Percentiles rank a stretch among this genome's conserved stretches.
Evolutionary conservation across 139 green algal species (phyloP).

Genomic region (Chlorella sp.): DNA sequence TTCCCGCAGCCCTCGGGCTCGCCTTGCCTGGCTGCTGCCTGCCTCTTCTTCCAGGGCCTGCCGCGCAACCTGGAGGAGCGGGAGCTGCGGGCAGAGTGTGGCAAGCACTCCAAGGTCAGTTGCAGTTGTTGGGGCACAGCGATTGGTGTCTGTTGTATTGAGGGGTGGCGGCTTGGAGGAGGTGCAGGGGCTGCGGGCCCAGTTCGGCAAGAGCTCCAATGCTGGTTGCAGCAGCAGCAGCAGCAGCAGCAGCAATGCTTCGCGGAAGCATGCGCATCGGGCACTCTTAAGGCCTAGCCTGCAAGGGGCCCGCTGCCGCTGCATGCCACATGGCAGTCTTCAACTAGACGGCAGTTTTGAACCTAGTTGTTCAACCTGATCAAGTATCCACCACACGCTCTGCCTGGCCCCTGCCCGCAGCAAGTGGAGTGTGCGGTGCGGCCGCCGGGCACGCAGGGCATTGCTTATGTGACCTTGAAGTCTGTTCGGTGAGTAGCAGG

Average conservation of each 20-base stretch:
- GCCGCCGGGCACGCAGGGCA: slow-evolving; percentile 8
- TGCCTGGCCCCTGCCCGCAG: background rate
- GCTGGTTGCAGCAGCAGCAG: no score
- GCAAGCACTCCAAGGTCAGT: slow-evolving; percentile 7
- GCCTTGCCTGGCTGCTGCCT: slow-evolving; percentile 46
- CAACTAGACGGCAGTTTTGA: no score
- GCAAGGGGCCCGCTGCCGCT: no score
- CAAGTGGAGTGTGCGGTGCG: slow-evolving; percentile 27
- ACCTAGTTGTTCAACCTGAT: no score
- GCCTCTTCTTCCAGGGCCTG: slow-evolving; percentile 48
- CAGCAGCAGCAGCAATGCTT: no score
- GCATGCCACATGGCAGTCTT: no score
- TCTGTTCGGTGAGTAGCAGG: slow-evolving; percentile 41
- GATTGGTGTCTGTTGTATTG: no score
- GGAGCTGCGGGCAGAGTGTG: slow-evolving; percentile 20
- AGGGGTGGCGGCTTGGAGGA: no score
- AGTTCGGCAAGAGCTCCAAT: no score
- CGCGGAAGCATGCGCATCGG: no score
- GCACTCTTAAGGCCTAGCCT: no score
- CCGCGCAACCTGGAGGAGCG: slow-evolving; percentile 40
- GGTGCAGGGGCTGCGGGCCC: no score
- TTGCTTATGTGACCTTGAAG: slow-evolving; percentile 47
- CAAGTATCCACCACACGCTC: background rate
- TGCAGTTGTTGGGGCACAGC: background rate
- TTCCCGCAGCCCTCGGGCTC: slow-evolving; percentile 31